phyloP scores from a whole-genome alignment of 192 early-diverging fungal genomes.

The Coemansia sp. region DNA sequence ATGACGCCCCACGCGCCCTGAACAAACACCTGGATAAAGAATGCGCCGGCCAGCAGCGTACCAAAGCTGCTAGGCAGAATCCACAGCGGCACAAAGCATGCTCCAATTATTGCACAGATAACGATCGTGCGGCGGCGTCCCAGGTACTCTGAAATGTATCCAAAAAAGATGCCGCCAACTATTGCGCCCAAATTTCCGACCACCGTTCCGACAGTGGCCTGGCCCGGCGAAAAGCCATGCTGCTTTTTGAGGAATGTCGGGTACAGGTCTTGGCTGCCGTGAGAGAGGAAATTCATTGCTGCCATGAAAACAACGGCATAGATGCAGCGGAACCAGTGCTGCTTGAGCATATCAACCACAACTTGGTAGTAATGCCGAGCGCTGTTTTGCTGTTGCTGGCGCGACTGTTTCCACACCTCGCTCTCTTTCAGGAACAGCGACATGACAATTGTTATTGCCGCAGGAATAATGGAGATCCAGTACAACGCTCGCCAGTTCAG shows the following conservation, averaged over 20 bases:
- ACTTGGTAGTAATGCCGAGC: conserved; percentile 27
- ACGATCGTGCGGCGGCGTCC: conserved; percentile 64
- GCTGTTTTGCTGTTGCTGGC: conserved; percentile 22
- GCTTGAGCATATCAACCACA: conserved; percentile 44
- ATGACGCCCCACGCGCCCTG: conserved; percentile 61
- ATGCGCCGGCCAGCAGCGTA: conserved; percentile 38
- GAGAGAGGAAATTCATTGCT: conserved; percentile 69
- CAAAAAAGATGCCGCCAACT: conserved; percentile 63
- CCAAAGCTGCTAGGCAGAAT: conserved; percentile 46
- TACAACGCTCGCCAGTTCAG: conserved; percentile 70
- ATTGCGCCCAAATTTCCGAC: conserved; percentile 68
- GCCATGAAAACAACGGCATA: conserved; percentile 60
- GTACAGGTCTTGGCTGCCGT: conserved; percentile 70
- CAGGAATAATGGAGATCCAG: conserved; percentile 63
- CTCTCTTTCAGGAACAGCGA: conserved; percentile 66
- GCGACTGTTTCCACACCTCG: conserved; percentile 49
- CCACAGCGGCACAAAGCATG: conserved; percentile 70
- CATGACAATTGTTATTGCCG: conserved; percentile 58
- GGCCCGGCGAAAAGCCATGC: conserved; percentile 52
- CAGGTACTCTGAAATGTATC: conserved; percentile 66
- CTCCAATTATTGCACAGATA: conserved; percentile 52
- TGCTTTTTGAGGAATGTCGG: conserved; percentile 67
- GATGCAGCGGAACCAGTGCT: conserved; percentile 58
- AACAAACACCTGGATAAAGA: conserved; percentile 51
- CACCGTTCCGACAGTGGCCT: conserved; percentile 60